Base-by-base conservation (phyloP, 148 eudicot genomes). In the Diospyros lotus region DNA sequence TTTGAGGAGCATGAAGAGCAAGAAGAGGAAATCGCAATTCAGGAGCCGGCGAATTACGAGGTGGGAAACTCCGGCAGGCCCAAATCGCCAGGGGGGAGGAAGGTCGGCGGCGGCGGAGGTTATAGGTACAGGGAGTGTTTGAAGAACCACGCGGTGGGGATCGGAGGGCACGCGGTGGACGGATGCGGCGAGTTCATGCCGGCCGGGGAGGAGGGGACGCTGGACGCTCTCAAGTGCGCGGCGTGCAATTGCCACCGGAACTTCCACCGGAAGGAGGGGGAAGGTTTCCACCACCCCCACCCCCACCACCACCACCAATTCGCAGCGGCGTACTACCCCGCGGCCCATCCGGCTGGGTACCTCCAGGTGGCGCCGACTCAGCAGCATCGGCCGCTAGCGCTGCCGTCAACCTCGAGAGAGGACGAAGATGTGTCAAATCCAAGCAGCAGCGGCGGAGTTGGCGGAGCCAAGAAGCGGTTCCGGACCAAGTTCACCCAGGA, bases 221-320 rank as follows among this genome's bases (percentile, higher is more conserved):
- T 88, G 1, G 94, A 85, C 73, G 92, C 87, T 2, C 77, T 90
- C 0, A 85, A 79, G 15, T 90, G 94, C 79, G 89, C 94, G 11
- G 94, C 94, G 4, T 90, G 94, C 59, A 82, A 72, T 58, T 90
- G 94, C 76, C 94, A 90, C 87, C 90, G 92, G n/a, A 90, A 87
- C 79, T 90, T 90, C 84, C 94, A 90, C 86, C 79, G 92, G 4
- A 90, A 85, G 28, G 86, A 87, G 38, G 39, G 48, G 48, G 76
- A 72, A 52, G 72, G 72, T 70, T 65, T 17, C 64, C 69, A 3
- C 79, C 82, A 10, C 80, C 79, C 52, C 84, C 73, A 46, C 52
- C 73, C 13, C 9, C 71, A 17, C 17, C 66, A 68, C 1, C 78
- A 58, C 13, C 72, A 80, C 4, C 83, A 75, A 11, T 79, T 78